Conservation (phyloP, 1,284 basidiomycete genomes). For the Gymnopus androsaceus region DNA sequence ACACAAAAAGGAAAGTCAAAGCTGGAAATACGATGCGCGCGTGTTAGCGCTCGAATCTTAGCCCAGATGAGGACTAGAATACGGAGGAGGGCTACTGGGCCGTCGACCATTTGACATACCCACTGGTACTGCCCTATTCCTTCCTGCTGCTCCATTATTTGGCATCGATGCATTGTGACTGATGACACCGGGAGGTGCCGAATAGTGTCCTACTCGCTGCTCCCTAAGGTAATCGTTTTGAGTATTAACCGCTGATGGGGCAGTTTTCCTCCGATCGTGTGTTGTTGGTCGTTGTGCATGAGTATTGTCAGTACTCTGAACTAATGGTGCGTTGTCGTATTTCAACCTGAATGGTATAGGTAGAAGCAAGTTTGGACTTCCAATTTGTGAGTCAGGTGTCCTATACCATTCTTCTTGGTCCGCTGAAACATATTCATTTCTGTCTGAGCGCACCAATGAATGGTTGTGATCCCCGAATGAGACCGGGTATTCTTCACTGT, state of each 20-base stretch:
- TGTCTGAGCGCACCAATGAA: no score
- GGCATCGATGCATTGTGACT: neutral
- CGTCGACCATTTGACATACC: neutral
- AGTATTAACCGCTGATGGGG: neutral
- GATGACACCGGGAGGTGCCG: neutral
- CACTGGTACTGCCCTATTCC: neutral
- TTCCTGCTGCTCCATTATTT: neutral
- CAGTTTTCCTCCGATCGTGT: neutral
- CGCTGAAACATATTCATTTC: no score
- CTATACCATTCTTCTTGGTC: no score
- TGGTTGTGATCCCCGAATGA: no score
- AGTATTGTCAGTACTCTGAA: no score
- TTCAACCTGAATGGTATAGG: no score
- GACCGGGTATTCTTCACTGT: no score
- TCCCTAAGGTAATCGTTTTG: neutral
- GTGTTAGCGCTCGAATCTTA: neutral
- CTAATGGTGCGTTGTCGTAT: no score
- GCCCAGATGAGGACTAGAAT: neutral
- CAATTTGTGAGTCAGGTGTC: no score
- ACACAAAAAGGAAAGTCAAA: neutral
- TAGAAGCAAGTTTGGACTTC: no score
- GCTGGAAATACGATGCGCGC: neutral
- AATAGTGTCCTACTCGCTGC: neutral
- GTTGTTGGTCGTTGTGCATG: no score
- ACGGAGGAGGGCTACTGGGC: neutral